A percentile compares a stretch with the other conserved stretches of the same genome.
phyloP scores from a whole-genome alignment of 2,329 filamentous ascomycete species.

The Diaporthe amygdali region DNA sequence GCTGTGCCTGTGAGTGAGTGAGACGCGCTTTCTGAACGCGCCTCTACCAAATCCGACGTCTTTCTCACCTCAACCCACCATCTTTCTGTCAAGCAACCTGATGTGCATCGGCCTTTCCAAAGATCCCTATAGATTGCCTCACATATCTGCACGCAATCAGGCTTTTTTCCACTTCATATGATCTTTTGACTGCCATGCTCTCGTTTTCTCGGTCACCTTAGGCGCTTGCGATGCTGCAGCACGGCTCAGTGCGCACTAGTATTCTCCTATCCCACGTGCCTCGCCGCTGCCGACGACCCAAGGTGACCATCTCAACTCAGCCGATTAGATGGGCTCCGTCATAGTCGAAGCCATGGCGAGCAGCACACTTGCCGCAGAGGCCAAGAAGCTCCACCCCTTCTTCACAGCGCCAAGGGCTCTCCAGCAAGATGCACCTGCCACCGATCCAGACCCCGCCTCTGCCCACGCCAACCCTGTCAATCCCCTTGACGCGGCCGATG shows the following conservation, averaged over 20 bases:
- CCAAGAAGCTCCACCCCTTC: slow-evolving; percentile 61
- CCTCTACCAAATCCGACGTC: neutral
- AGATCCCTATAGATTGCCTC: neutral
- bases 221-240: slow-evolving; percentile 32
- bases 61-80: neutral
- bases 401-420: slow-evolving; percentile 43
- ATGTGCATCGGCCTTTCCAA: neutral
- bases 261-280: neutral
- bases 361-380: slow-evolving; percentile 40
- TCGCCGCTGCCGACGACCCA: neutral
- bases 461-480: neutral
- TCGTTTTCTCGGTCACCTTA: neutral
- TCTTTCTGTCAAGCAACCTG: neutral
- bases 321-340: slow-evolving; percentile 45
- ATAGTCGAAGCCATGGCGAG: slow-evolving; percentile 51
- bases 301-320: neutral
- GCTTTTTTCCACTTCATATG: neutral
- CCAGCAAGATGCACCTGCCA: neutral
- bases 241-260: neutral
- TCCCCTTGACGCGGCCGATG: neutral
- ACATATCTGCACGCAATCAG: neutral
- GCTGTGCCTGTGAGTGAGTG: neutral
- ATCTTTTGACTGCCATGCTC: neutral
- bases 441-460: neutral
- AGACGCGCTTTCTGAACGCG: slow-evolving; percentile 15